A percentile compares a stretch with the other conserved stretches of the same genome.
phyloP scores from a whole-genome alignment of 2,329 filamentous ascomycete genomes.

The Colletotrichum sansevieriae region DNA sequence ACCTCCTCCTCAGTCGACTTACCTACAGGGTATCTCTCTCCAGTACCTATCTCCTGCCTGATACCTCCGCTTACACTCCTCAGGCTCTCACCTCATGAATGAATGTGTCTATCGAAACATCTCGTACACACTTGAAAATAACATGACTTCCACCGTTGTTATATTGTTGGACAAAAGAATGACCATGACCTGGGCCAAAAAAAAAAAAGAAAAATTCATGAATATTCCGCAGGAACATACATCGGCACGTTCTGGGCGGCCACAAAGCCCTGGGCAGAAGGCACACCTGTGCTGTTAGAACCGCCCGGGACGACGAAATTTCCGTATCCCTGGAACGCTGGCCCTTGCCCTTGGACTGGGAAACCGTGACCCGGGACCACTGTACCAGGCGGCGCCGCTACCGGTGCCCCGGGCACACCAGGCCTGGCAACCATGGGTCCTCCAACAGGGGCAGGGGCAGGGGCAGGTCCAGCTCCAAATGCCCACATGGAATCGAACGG shows the following conservation, averaged over 20 bases:
- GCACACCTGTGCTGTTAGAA: neutral
- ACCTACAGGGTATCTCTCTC: neutral
- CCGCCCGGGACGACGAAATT: slow-evolving; percentile 22
- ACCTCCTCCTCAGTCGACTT: neutral
- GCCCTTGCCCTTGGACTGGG: slow-evolving; percentile 17
- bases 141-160: neutral
- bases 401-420: neutral
- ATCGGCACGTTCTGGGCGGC: slow-evolving; percentile 30
- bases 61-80: neutral
- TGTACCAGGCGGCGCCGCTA: neutral
- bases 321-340: slow-evolving; percentile 20
- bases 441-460: neutral
- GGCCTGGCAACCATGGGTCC: neutral
- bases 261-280: slow-evolving; percentile 10
- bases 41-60: neutral
- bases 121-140: neutral
- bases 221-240: slow-evolving; percentile 37
- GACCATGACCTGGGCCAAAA: too few relatives aligned
- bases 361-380: slow-evolving; percentile 13
- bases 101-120: too few relatives aligned
- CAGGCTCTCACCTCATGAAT: too few relatives aligned
- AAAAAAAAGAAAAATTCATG: neutral
- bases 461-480: slow-evolving; percentile 33
- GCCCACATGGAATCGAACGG: slow-evolving; percentile 55
- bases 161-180: too few relatives aligned